Percentiles rank a stretch among this genome's conserved stretches.
phyloP scores from a whole-genome alignment of 2,329 filamentous ascomycete genomes.

The Pyrenophora seminiperda region DNA sequence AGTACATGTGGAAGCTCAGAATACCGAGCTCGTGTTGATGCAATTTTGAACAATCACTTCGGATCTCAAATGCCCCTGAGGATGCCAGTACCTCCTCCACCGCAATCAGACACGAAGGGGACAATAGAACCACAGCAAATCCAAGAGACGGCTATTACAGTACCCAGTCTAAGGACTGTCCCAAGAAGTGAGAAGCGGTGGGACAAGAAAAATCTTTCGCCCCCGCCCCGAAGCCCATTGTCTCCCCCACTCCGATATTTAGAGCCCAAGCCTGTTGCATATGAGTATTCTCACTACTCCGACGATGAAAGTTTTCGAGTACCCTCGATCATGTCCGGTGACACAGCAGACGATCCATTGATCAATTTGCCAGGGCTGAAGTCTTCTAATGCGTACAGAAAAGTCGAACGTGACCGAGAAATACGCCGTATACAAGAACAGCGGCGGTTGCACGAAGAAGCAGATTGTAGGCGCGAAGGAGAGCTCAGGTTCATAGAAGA shows the following conservation, averaged over 20 bases:
- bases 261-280: neutral
- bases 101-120: neutral
- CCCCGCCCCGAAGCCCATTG: neutral
- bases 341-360: neutral
- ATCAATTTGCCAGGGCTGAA: neutral
- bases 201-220: neutral
- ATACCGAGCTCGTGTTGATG: neutral
- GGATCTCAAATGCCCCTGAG: neutral
- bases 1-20: neutral
- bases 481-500: neutral
- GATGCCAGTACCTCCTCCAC: neutral
- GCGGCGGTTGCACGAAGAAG: neutral
- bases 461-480: neutral
- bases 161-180: neutral
- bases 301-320: neutral
- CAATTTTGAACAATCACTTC: slow-evolving; percentile 3
- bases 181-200: slow-evolving; percentile 7
- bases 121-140: neutral
- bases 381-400: slow-evolving; percentile 1
- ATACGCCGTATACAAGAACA: slow-evolving; percentile 1
- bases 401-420: slow-evolving; percentile 1
- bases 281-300: neutral
- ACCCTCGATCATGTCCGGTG: neutral
- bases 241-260: neutral
- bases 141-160: neutral